These are phyloP conservation scores for Pythium angustatum DNA, from an alignment of 352 stramenopile genomes.

Conservation along the genomic window DNA sequence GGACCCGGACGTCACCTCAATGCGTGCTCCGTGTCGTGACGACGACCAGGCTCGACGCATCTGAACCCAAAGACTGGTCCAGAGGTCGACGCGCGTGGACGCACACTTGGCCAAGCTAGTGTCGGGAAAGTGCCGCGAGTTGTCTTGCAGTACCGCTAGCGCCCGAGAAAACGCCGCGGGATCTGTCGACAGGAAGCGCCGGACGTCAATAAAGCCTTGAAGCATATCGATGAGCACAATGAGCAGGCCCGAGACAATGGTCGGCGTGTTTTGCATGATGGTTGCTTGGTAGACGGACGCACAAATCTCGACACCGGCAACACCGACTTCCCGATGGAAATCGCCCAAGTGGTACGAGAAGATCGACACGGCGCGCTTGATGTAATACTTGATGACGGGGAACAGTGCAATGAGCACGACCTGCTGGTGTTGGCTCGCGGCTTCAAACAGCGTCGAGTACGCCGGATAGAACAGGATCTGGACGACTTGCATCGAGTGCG, in stretches of 20 bases:
- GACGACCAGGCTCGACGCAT: no score
- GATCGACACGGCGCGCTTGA: background rate
- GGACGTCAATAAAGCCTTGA: background rate
- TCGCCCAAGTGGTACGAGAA: background rate
- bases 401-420: slow-evolving; percentile 1
- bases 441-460: background rate
- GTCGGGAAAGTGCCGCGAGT: background rate
- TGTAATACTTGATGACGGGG: background rate
- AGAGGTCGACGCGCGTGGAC: no score
- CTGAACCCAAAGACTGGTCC: no score
- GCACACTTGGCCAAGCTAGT: no score
- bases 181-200: background rate
- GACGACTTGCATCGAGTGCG: background rate
- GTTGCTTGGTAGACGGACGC: background rate
- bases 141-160: background rate
- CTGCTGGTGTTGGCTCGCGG: background rate
- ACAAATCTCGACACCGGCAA: background rate
- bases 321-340: background rate
- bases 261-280: slow-evolving; percentile 8
- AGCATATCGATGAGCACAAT: background rate
- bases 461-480: slow-evolving; percentile 2
- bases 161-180: background rate
- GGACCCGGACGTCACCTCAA: no score
- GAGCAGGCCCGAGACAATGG: background rate
- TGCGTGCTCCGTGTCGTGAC: no score